Evolutionary conservation across 1,284 basidiomycete genomes (phyloP), one percentile per base, ranked within the genome.

Genomic region (Thecaphora frezii): DNA sequence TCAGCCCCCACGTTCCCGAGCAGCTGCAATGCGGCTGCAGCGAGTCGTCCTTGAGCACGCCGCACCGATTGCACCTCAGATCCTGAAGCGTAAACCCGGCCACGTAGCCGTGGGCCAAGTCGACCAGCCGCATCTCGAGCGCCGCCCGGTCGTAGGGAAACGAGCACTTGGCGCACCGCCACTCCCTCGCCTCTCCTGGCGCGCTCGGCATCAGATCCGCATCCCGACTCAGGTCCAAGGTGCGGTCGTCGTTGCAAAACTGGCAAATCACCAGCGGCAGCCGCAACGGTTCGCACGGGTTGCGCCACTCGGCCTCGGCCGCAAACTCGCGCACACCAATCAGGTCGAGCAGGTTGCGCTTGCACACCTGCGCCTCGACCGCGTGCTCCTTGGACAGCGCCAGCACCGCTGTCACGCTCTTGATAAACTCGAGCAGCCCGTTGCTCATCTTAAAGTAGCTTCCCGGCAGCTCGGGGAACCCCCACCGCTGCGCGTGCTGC

Each of bases 141-240:
- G 86, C 84, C 5, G 84, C 82, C 5, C 88, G 85, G 77, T 97
- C 93, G 79, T 93, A 94, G 74, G 93, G 89, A 28, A 87, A 87
- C n/a, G 85, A 85, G 76, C 94, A 97, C 55, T 83, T 73, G 37
- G 71, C 69, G 58, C 81, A 82, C 21, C 68, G 66, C 80, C 80
- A 82, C 38, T 56, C 58, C 5, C 51, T 46, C 25, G 24, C 41
- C 36, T 40, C 54, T 21, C 66, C 71, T 0, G 74, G 68, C 14
- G 46, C 69, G 14, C 63, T 51, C 0, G 89, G 88, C 46, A 92
- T 82, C 40, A 96, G 84, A 61, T 93, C 90, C 7, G 87, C 84
- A 79, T 97, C 93, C n/a, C 93, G 86, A 77, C 93, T 96, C 66
- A 97, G 88, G 78, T 98, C 94, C 66, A 98, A 89, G 78, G 93